Base-by-base conservation (phyloP, 306 rosid species). In the Myrica gale region DNA sequence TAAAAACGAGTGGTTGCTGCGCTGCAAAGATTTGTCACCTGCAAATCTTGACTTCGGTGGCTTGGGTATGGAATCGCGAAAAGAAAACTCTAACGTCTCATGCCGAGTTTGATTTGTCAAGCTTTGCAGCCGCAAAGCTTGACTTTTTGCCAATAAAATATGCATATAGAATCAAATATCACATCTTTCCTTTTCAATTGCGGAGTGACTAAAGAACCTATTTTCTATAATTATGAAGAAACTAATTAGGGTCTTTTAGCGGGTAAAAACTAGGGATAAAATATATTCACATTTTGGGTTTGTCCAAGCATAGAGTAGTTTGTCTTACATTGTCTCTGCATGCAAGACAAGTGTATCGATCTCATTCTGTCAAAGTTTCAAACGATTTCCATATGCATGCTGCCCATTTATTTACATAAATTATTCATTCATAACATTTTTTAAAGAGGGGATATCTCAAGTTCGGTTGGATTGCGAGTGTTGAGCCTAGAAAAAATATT, bases 221-320 rank as follows among this genome's bases (percentile, higher is more conserved):
- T n/a, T n/a, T n/a, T n/a, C n/a, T n/a, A n/a, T n/a, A n/a, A n/a
- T n/a, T 92, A 72, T 82, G 97, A 92, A 77, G 92, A 95, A 79
- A 95, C 98, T 23, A 89, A 85, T 32, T 32, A 2, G 92, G 82
- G 79, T 73, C 90, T 87, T 74, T 82, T 92, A 23, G 41, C 83
- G 83, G 97, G 98, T 92, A 90, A 83, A 74, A 66, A 26, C 44
- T 15, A 20, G n/a, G 46, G 1, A 39, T 16, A 58, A 6, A 12
- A 66, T 58, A 20, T 13, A n/a, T 66, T 66, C n/a, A 8, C 50
- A 17, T 66, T n/a, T 66, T 3, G 21, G 42, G 12, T n/a, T 66
- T 42, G 50, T 9, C 48, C 20, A 7, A 13, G 37, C 78, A 76
- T 32, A 55, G 26, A 50, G 5, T 39, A 19, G n/a, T 17, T 39